Percentiles rank a stretch among this genome's conserved stretches.
These are phyloP conservation scores for Thuidium tamariscinum DNA, from an alignment of 225 moss, liverwort and hornwort species.

Conservation along the genomic window DNA sequence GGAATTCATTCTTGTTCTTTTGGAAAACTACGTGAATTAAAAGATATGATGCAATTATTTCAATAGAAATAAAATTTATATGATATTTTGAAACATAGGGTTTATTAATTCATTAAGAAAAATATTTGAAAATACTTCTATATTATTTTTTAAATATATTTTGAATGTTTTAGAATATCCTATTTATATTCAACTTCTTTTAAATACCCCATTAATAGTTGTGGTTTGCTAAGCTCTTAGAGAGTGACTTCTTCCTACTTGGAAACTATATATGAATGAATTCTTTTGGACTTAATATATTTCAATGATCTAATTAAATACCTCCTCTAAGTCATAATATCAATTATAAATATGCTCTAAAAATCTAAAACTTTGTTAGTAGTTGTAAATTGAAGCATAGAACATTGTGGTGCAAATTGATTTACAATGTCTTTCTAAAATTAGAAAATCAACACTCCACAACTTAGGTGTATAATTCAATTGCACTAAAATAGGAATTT, in stretches of 20 bases:
- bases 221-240: no score
- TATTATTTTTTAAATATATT: no score
- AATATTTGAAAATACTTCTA: no score
- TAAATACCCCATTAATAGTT: no score
- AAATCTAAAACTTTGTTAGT: not conserved
- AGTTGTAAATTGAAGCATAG: rapidly evolving
- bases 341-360: not conserved
- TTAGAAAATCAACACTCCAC: not conserved
- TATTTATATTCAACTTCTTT: no score
- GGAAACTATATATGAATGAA: no score
- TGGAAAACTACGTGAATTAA: not conserved
- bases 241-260: no score
- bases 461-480: rapidly evolving
- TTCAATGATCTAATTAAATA: no score
- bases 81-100: not conserved
- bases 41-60: not conserved
- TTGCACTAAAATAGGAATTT: not conserved
- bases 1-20: rapidly evolving
- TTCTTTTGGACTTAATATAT: no score
- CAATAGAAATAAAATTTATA: not conserved
- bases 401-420: not conserved
- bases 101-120: no score
- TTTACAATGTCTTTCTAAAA: not conserved
- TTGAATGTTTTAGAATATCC: no score
- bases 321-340: no score